Conservation (phyloP, 164 flowering plant species). For the Aristolochia californica region DNA sequence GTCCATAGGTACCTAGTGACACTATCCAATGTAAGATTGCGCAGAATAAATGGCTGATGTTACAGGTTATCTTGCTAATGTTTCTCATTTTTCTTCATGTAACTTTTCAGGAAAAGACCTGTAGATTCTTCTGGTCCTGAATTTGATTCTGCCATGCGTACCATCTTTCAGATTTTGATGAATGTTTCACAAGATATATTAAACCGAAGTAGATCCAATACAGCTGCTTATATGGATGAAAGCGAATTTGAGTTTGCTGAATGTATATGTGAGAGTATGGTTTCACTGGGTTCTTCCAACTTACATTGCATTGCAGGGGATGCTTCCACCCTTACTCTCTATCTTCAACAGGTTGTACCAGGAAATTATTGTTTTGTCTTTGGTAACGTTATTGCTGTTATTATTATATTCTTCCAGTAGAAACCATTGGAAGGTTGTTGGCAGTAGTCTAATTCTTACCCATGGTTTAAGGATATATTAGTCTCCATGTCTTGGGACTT, state of each 20-base stretch:
- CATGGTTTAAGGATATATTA: no score
- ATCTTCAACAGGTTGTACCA: conserved; percentile 65
- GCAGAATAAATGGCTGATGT: no score
- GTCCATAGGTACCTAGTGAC: no score
- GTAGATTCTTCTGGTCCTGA: conserved; percentile 57
- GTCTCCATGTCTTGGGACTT: no score
- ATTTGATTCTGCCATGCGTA: conserved; percentile 69
- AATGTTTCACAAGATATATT: conserved; percentile 61
- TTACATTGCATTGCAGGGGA: conserved; percentile 60
- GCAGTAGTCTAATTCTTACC: no score
- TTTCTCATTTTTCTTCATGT: no score
- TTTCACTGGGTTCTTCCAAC: conserved; percentile 70
- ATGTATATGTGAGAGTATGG: conserved; percentile 87
- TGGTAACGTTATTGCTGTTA: neutral
- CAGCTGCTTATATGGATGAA: conserved; percentile 39
- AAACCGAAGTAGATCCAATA: conserved; percentile 27
- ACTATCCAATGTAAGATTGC: no score
- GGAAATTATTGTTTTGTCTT: neutral
- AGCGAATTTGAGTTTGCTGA: conserved; percentile 90
- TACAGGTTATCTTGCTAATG: no score
- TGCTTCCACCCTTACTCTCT: conserved; percentile 33
- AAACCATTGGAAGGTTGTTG: no score
- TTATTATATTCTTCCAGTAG: no score
- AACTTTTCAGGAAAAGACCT: conserved; percentile 68
- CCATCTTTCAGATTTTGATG: conserved; percentile 65